A percentile compares a stretch with the other conserved stretches of the same genome.
Conservation (phyloP, 2,329 filamentous ascomycete genomes). For the Arachnopeziza araneosa region DNA sequence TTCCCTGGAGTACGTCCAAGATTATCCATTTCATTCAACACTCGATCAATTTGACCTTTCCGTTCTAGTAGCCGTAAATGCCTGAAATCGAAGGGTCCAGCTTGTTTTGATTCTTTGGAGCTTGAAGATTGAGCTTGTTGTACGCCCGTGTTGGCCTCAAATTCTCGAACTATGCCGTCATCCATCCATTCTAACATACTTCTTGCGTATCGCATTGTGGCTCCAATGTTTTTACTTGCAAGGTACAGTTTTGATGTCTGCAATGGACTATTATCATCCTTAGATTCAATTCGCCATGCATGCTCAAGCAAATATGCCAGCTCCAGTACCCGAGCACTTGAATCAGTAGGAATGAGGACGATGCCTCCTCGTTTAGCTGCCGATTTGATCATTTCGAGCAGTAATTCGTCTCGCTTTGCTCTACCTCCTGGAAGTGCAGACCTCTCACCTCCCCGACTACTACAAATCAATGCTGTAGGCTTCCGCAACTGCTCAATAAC, state of each 20-base stretch:
- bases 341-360: conserved; percentile 89
- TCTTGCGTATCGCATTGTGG: conserved; percentile 82
- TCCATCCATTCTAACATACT: conserved; percentile 99
- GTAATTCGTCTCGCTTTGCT: conserved; percentile 76
- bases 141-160: conserved; percentile 58
- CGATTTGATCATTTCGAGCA: conserved; percentile 75
- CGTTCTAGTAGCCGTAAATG: conserved; percentile 79
- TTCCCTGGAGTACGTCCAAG: conserved; percentile 44
- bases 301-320: conserved; percentile 89
- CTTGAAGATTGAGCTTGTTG: conserved; percentile 39
- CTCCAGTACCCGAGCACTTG: conserved; percentile 89
- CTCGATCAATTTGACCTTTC: conserved; percentile 70
- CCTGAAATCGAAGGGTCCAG: conserved; percentile 83
- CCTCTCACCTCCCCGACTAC: conserved; percentile 72
- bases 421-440: conserved; percentile 65
- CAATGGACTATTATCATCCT: conserved; percentile 46
- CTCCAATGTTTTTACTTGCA: conserved; percentile 78
- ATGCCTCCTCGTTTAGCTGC: conserved; percentile 80
- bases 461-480: conserved; percentile 90
- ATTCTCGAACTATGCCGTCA: conserved; percentile 86
- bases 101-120: conserved; percentile 17
- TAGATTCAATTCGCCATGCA: conserved; percentile 69
- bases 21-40: conserved; percentile 45
- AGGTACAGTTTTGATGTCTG: conserved; percentile 64
- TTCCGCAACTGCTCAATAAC: conserved; percentile 91